These are phyloP conservation scores for Candida methanosorbosa DNA, from an alignment of 805 yeast species.

Conservation along the genomic window DNA sequence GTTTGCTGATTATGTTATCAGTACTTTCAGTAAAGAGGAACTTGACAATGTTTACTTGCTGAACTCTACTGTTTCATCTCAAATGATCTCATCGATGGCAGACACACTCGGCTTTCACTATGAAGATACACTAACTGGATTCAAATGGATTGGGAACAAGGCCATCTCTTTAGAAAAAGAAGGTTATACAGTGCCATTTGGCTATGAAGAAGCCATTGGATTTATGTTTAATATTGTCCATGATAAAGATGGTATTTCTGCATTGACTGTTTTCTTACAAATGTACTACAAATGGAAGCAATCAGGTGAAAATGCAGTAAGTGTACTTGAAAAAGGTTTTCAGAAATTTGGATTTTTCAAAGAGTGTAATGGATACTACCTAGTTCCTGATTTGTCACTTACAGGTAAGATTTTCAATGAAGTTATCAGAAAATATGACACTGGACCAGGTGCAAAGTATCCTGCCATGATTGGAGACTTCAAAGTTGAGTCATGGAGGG, in stretches of 20 bases:
- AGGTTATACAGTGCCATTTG: conserved; percentile 76
- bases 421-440: conserved; percentile 24
- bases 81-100: conserved; percentile 67
- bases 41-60: conserved; percentile 43
- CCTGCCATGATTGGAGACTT: conserved; percentile 54
- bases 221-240: conserved; percentile 79
- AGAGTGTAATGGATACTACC: conserved; percentile 82
- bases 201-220: conserved; percentile 93
- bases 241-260: conserved; percentile 91
- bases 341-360: conserved; percentile 69
- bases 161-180: conserved; percentile 60
- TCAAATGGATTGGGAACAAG: conserved; percentile 94
- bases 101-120: conserved; percentile 47
- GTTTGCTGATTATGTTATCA: conserved; percentile 58
- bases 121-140: conserved; percentile 86
- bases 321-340: conserved; percentile 51
- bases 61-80: conserved; percentile 91
- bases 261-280: conserved; percentile 68
- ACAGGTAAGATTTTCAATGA: conserved; percentile 48
- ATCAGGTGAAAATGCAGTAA: conserved; percentile 30
- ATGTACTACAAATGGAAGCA: conserved; percentile 45
- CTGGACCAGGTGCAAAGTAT: conserved; percentile 14
- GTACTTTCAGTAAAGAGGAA: conserved; percentile 10
- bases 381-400: conserved; percentile 42
- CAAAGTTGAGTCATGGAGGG: conserved; percentile 63